Evolutionary conservation across 1,139 yeast species (phyloP), one percentile per base, ranked within the genome.

Genomic region (Eremothecium gossypii): DNA sequence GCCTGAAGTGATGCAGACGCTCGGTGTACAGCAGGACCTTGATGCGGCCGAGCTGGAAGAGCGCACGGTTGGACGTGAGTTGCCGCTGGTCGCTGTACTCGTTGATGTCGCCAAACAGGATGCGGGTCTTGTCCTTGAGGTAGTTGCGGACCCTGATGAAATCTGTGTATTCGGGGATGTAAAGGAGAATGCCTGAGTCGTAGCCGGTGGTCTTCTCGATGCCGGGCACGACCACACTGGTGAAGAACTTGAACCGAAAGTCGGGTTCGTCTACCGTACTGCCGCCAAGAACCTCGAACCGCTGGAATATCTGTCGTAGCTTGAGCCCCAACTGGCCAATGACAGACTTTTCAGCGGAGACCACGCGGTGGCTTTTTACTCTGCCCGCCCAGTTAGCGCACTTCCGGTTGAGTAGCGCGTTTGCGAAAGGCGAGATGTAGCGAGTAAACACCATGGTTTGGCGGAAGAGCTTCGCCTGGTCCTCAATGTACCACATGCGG

Each of bases 401-500:
- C 49, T 72, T 71, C 40, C 76, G 69, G 32, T 78, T 70, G 34
- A 83, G 60, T 40, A 83, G 57, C 43, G 79, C 77, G 56, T 82
- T 85, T 54, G 89, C 76, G 51, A 78, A 86, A 2, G 98, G 97
- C 1, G 96, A 83, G 9, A 71, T 53, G 56, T 73, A 85, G 54
- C 80, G 86, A 9, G 85, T 68, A 50, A 91, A 79, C 4, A 84
- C 69, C 55, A 93, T 65, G 0, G 84, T 77, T 63, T 91, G 99
- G 32, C 96, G 75, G 46, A 89, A 69, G 40, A 69, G 68, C 46
- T 68, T 71, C n/a, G 86, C 80, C 52, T 84, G 80, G 49, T 86
- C 95, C 55, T 91, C 89, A 49, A 91, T 78, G 34, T 82, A 79
- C 95, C 95, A 89, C 82, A 84, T 82, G 52, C 96, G 72, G 36